phyloP scores from a whole-genome alignment of 305 asterid genomes.

The Solanum hybrid region DNA sequence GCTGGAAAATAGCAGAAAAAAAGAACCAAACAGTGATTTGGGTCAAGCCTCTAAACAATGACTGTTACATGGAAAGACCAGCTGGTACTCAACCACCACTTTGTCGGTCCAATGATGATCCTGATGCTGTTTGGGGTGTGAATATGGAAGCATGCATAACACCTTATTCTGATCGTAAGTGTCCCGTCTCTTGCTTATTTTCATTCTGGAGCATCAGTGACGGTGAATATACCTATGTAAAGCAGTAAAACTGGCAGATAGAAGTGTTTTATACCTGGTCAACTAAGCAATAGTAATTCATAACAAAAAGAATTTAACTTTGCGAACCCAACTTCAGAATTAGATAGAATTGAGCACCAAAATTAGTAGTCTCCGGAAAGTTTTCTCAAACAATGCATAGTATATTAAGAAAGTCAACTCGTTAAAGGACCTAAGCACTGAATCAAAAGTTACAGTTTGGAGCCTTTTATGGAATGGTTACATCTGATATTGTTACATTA shows the following conservation, averaged over 20 bases:
- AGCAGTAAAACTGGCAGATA: not conserved
- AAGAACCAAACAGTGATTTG: constrained; percentile 84
- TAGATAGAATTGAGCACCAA: not conserved
- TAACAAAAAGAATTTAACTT: not conserved
- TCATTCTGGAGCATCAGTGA: not conserved
- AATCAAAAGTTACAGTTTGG: not conserved
- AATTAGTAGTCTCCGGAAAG: not conserved
- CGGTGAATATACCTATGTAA: not conserved
- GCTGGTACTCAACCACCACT: constrained; percentile 81
- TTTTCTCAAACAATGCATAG: not conserved
- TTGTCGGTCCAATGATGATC: constrained; percentile 76
- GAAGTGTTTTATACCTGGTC: not conserved
- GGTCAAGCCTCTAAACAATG: constrained; percentile 76
- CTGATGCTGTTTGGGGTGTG: constrained; percentile 81
- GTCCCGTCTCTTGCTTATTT: constrained; percentile 5
- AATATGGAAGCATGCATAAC: constrained; percentile 79
- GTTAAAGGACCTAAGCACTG: not conserved
- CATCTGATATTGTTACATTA: not conserved
- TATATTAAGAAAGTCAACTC: not conserved
- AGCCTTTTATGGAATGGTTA: not conserved
- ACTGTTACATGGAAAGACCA: constrained; percentile 59
- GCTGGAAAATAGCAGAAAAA: constrained; percentile 81
- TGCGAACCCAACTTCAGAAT: not conserved
- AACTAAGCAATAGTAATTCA: not conserved
- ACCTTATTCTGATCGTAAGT: constrained; percentile 83